Evolutionary conservation across 768 basidiomycete species (phyloP), one percentile per base, ranked within the genome.

Genomic region (Lentinula guzmanii): DNA sequence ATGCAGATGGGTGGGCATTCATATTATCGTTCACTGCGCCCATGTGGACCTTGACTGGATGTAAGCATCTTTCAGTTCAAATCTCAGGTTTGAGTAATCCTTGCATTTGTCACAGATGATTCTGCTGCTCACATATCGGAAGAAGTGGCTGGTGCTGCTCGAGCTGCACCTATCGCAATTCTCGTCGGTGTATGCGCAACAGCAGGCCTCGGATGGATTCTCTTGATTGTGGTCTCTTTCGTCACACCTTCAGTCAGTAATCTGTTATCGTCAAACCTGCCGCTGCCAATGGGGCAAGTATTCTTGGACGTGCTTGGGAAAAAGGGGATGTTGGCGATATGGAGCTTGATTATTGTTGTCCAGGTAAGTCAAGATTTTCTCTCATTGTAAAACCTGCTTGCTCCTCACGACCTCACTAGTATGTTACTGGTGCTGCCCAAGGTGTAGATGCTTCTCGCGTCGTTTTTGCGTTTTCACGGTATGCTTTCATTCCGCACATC

Each of bases 11-110:
- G 13, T 89, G 87, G 87, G 86, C 87, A 1, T 90, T 90, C 70
- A 75, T 89, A 63, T 69, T 90, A 50, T 79, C 89, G 0, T 89
- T 90, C 67, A 88, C 87, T 0, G 77, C 89, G 1, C 86, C 87
- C 0, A 90, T 90, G 89, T 90, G 88, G 88, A 89, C 87, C 3
- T 71, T 90, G 60, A 90, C 89, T 2, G 89, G 88, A 63, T 90
- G 88, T 89, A 59, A 65, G 86, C 71, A 28, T 5, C 43, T 39
- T 39, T 24, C 9, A 15, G 9, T 21, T 7, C 42, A 15, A 5
- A 41, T 39, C 46, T 21, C 37, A 16, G 8, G 15, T 50, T 63
- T 9, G 42, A 16, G 13, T 24, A 2, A 48, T 48, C 18, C n/a
- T 48, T 7, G 16, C 18, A 48, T 11, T 8, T 2, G 4, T 3